phyloP scores from a whole-genome alignment of 2,329 filamentous ascomycete species.

The Neonectria magnoliae region DNA sequence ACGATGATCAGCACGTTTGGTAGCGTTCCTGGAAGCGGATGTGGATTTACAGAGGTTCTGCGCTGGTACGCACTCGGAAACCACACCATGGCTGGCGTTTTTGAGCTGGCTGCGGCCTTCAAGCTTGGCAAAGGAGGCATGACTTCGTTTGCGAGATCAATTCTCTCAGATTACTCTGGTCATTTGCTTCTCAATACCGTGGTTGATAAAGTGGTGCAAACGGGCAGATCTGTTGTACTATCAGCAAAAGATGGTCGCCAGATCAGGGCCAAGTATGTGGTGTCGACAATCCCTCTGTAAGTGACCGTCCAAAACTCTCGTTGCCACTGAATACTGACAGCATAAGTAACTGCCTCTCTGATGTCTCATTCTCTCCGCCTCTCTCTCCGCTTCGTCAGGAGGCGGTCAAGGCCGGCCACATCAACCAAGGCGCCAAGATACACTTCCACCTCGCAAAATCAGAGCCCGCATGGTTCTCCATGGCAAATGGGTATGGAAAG shows the following conservation, averaged over 20 bases:
- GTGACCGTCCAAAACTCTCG: not conserved
- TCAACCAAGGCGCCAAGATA: conserved; percentile 15
- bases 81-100: conserved; percentile 21
- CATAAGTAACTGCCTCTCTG: conserved; percentile 12
- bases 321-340: not conserved
- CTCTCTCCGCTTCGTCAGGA: conserved; percentile 1
- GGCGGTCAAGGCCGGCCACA: conserved; percentile 8
- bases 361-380: conserved; percentile 4
- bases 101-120: conserved; percentile 22
- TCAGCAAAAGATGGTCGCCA: conserved; percentile 11
- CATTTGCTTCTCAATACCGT: conserved; percentile 25
- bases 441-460: conserved; percentile 14
- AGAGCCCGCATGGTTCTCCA: conserved; percentile 18
- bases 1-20: conserved; percentile 30
- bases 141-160: conserved; percentile 23
- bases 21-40: conserved; percentile 1
- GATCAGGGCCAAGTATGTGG: conserved; percentile 8
- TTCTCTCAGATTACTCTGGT: conserved; percentile 14
- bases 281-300: conserved; percentile 34
- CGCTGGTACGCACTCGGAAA: conserved; percentile 33
- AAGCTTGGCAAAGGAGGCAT: conserved; percentile 36
- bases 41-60: conserved; percentile 27
- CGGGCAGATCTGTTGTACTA: not conserved
- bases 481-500: conserved; percentile 1
- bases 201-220: conserved; percentile 10